Evolutionary conservation across 176 grass and related monocot genomes (phyloP).

Genomic region (Avena eriantha): DNA sequence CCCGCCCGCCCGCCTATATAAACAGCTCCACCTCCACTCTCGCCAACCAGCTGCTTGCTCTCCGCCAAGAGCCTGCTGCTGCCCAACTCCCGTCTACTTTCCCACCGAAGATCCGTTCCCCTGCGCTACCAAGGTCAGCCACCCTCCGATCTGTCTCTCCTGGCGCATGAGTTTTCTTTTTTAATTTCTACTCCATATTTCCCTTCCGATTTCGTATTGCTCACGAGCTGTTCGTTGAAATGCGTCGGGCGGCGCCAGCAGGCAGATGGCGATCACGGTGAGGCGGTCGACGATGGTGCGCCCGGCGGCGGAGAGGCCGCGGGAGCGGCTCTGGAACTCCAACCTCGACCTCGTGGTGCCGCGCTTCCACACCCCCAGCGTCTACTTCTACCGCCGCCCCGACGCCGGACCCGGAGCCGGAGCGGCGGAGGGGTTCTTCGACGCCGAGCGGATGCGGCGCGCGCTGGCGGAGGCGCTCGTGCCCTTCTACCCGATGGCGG

Average conservation of each 20-base stretch:
- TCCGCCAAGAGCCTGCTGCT: conserved; percentile 47
- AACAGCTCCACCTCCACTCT: not conserved
- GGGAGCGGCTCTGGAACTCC: conserved; percentile 73
- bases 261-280: conserved; percentile 62
- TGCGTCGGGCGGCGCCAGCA: not conserved
- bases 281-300: conserved; percentile 71
- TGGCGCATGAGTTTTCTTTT: too few species aligned
- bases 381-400: conserved; percentile 80
- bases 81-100: not conserved
- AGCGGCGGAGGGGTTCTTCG: conserved; percentile 51
- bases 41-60: conserved; percentile 58
- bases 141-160: not conserved
- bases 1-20: conserved; percentile 40
- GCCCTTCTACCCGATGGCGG: conserved; percentile 87
- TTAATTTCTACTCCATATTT: not conserved
- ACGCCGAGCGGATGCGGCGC: conserved; percentile 54
- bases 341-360: conserved; percentile 87
- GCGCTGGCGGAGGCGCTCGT: conserved; percentile 72
- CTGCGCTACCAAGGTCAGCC: conserved; percentile 24
- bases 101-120: conserved; percentile 29
- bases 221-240: conserved; percentile 22
- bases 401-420: not conserved
- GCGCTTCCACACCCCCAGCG: conserved; percentile 86
- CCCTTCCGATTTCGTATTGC: not conserved
- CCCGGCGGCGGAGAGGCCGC: conserved; percentile 65